phyloP scores from a whole-genome alignment of 2,329 filamentous ascomycete genomes.

The Laburnicola sp. region DNA sequence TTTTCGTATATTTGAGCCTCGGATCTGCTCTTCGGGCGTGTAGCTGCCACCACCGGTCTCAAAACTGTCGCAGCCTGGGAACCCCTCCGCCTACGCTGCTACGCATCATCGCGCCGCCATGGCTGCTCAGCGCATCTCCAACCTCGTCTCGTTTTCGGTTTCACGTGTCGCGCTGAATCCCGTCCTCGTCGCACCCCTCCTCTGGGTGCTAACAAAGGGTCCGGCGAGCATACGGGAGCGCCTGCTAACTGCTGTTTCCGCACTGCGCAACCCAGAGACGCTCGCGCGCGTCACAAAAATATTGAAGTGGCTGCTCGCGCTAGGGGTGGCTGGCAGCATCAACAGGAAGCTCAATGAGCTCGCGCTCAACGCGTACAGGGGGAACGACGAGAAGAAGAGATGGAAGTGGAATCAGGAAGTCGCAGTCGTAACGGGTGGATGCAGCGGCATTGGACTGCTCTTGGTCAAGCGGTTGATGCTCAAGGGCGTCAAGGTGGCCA shows the following conservation, averaged over 20 bases:
- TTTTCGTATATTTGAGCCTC: too few species aligned
- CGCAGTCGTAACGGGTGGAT: constrained; percentile 44
- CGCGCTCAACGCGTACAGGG: constrained; percentile 46
- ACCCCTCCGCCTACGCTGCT: too few species aligned
- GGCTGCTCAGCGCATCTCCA: constrained; percentile 6
- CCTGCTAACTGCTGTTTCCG: constrained; percentile 21
- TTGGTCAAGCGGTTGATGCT: constrained; percentile 31
- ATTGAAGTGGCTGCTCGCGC: constrained; percentile 35
- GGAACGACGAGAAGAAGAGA: constrained; percentile 38
- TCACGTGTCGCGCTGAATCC: constrained; percentile 36
- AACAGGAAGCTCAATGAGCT: constrained; percentile 37
- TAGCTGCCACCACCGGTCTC: too few species aligned
- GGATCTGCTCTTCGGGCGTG: too few species aligned
- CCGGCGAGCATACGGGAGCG: constrained; percentile 30
- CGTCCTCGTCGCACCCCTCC: constrained; percentile 31
- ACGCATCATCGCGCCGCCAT: not conserved
- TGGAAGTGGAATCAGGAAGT: constrained; percentile 42
- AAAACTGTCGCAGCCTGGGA: too few species aligned
- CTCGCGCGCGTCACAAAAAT: constrained; percentile 26
- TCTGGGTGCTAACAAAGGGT: constrained; percentile 37
- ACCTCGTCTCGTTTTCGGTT: constrained; percentile 26
- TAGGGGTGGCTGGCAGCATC: constrained; percentile 36
- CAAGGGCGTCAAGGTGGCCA: constrained; percentile 35
- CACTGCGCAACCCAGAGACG: constrained; percentile 28
- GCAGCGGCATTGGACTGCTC: constrained; percentile 42